Evolutionary conservation across 2,329 filamentous ascomycete genomes (phyloP), one percentile per base, ranked within the genome.

Genomic region (Aspergillus sclerotialis): DNA sequence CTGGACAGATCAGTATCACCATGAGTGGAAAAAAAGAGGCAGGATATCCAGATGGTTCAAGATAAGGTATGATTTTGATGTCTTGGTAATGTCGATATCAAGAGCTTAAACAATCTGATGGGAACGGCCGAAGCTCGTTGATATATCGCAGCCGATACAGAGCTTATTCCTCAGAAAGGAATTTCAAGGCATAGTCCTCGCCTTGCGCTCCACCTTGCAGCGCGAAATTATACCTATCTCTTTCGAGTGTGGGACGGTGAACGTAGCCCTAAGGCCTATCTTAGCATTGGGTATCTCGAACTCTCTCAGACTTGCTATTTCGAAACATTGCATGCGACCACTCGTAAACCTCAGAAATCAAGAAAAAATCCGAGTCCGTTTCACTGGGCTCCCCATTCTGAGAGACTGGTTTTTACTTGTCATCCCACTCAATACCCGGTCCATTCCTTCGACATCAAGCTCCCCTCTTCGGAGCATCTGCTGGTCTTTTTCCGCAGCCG

Each of bases 71-170:
- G 32, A 37, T 33, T n/a, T n/a, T n/a, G n/a, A 37, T 36, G 38
- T 36, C 39, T 30, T 33, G 16, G 12, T 33, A 21, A 30, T 13
- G 7, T 13, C 32, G 19, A 16, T 15, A 21, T 11, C 8, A 26
- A 14, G 17, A 39, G 44, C 32, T 32, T 23, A 36, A 31, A 26
- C 39, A 36, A 33, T 35, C 29, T 30, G 14, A 38, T 42, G 39
- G 35, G 41, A 34, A 41, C 28, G 15, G 23, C 34, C 19, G 27
- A 47, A 41, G 36, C 39, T 45, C 4, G 12, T 68, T 58, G 50
- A 68, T 70, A 54, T 70, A 55, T 68, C 67, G 67, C 66, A 56
- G 60, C 64, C 59, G 66, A 70, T 70, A 70, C 67, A 69, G 67
- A 69, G 67, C 66, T 62, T 61, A 63, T 61, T 58, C 56, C 43